These are phyloP conservation scores for Solanum aculeatissimum DNA, from an alignment of 305 asterid species.

Conservation along the genomic window DNA sequence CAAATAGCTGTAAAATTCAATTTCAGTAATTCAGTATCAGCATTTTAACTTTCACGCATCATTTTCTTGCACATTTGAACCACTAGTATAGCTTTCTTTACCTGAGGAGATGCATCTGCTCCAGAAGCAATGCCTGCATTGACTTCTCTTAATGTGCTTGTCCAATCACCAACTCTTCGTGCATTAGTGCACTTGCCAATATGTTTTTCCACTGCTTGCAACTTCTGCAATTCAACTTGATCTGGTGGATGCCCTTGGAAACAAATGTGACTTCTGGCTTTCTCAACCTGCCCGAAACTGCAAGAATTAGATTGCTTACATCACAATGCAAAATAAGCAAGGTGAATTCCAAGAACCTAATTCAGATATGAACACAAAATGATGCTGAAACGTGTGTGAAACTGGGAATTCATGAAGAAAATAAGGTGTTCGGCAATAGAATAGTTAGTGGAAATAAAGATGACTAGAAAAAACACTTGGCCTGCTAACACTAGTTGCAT, in stretches of 20 bases:
- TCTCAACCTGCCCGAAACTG: conserved; percentile 96
- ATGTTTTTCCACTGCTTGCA: conserved; percentile 61
- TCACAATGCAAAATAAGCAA: conserved; percentile 9
- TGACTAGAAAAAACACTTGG: background rate
- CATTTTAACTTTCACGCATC: background rate
- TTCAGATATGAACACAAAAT: background rate
- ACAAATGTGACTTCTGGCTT: conserved; percentile 70
- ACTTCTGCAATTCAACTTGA: conserved; percentile 52
- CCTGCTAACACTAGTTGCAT: background rate
- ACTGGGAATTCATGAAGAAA: background rate
- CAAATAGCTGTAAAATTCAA: conserved; percentile 54
- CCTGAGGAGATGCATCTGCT: conserved; percentile 82
- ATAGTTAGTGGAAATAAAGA: background rate
- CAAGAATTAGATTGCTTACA: conserved; percentile 33
- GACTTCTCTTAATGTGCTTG: conserved; percentile 45
- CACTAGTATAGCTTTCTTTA: conserved; percentile 10
- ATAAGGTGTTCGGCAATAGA: background rate
- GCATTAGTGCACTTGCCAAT: conserved; percentile 48
- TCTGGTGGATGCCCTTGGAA: conserved; percentile 53
- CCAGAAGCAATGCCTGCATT: conserved; percentile 74
- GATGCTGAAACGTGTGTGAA: background rate
- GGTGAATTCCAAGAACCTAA: conserved; percentile 6
- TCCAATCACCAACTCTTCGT: conserved; percentile 64
- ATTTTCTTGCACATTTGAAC: background rate
- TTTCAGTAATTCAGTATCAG: conserved; percentile 14